phyloP scores from a whole-genome alignment of 108 stramenopile genomes.

The Nitzschia sp. region DNA sequence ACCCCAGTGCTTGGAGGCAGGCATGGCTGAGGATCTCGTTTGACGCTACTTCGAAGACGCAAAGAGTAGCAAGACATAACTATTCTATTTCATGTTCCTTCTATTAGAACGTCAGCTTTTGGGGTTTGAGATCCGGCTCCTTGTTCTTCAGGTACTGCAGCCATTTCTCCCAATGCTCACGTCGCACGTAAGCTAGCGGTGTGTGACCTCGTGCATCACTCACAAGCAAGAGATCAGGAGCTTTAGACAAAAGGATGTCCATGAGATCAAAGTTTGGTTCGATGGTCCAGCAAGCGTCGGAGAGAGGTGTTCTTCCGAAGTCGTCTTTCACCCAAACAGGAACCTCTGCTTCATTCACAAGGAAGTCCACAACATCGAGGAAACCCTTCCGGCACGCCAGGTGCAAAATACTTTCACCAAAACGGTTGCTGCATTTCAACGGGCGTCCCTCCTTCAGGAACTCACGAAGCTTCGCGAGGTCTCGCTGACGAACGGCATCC shows the following conservation, averaged over 20 bases:
- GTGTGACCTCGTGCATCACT: slow-evolving; percentile 75
- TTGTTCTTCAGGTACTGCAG: slow-evolving; percentile 24
- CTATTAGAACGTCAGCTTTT: slow-evolving; percentile 3
- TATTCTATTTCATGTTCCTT: too few species aligned
- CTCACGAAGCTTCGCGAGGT: slow-evolving; percentile 50
- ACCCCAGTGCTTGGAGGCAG: too few species aligned
- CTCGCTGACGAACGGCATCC: slow-evolving; percentile 53
- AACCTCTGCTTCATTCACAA: slow-evolving; percentile 62
- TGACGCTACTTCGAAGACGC: too few species aligned
- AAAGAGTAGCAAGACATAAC: too few species aligned
- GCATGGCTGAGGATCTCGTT: too few species aligned
- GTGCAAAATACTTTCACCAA: slow-evolving; percentile 84
- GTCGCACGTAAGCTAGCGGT: slow-evolving; percentile 73
- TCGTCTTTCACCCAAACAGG: slow-evolving; percentile 53
- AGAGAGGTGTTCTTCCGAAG: slow-evolving; percentile 59
- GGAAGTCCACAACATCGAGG: slow-evolving; percentile 50
- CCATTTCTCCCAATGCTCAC: slow-evolving; percentile 60
- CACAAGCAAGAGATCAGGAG: slow-evolving; percentile 50
- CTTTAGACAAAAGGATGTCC: slow-evolving; percentile 45
- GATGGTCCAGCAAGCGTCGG: slow-evolving; percentile 69
- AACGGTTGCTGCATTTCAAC: slow-evolving; percentile 67
- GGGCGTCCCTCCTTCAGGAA: slow-evolving; percentile 31
- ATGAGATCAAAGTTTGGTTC: slow-evolving; percentile 46
- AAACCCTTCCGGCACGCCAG: slow-evolving; percentile 80
- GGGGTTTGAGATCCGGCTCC: slow-evolving; percentile 3